These are phyloP conservation scores for Paraconiothyrium brasiliense DNA, from an alignment of 2,329 filamentous ascomycete species.

Conservation along the genomic window DNA sequence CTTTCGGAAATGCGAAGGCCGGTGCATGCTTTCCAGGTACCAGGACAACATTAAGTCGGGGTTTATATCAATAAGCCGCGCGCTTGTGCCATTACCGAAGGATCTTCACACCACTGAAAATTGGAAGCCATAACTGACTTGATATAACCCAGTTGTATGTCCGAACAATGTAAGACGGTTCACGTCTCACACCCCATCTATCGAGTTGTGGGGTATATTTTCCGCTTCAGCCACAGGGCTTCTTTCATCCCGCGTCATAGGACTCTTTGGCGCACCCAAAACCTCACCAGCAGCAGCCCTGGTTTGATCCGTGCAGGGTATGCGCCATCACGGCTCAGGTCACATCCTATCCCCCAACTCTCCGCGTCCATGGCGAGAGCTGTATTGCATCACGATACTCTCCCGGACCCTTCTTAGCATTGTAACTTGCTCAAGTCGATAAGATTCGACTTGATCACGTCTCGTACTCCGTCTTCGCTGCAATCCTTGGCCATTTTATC, in stretches of 20 bases:
- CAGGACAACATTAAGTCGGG: background rate
- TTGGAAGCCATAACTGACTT: conserved; percentile 21
- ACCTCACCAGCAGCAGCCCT: conserved; percentile 23
- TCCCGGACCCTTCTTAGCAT: conserved; percentile 23
- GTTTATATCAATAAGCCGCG: background rate
- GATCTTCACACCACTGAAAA: conserved; percentile 5
- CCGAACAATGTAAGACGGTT: conserved; percentile 32
- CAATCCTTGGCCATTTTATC: conserved; percentile 8
- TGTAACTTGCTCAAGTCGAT: conserved; percentile 12
- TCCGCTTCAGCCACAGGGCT: conserved; percentile 33
- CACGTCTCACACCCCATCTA: conserved; percentile 33
- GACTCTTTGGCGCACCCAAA: conserved; percentile 22
- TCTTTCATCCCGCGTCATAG: conserved; percentile 26
- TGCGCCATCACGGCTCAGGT: conserved; percentile 22
- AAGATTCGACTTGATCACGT: conserved; percentile 12
- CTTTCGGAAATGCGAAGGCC: background rate
- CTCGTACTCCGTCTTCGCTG: conserved; percentile 20
- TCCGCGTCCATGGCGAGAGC: conserved; percentile 13
- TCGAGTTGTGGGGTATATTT: conserved; percentile 18
- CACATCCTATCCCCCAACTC: conserved; percentile 11
- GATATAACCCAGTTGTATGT: conserved; percentile 30
- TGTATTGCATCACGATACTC: conserved; percentile 22
- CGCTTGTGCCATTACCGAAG: conserved; percentile 12
- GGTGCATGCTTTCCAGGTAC: conserved; percentile 1
- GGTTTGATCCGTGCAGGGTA: conserved; percentile 30